Base-by-base conservation (phyloP, 2,329 filamentous ascomycete species). In the Fusarium algeriense region DNA sequence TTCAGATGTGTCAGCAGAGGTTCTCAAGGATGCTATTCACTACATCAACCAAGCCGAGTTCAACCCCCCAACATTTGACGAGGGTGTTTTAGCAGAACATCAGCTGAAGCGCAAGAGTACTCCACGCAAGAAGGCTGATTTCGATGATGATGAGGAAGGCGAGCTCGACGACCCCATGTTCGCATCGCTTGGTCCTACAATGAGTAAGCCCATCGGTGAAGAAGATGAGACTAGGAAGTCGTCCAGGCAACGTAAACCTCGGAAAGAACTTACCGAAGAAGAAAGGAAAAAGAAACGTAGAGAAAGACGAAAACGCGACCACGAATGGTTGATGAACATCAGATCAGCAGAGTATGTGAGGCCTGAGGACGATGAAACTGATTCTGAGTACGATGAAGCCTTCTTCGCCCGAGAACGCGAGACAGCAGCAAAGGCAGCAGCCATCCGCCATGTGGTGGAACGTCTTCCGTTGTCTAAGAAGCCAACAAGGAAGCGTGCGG, bases 351-450 rank as follows among this genome's bases (percentile, higher is more conserved):
- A 95, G 41, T 95, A 90, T 75, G 92, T 99, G 54, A 89, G 92
- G 63, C 90, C 91, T 40, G 94, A 92, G 73, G 96, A 98, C 78
- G 96, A 98, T 57, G 94, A 97, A 73, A 91, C 88, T n/a, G 94
- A 97, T 76, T 90, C 88, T 37, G 93, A 94, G 49, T 88, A 89
- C 61, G 85, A 86, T 53, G 80, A 84, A 26, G 89, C 88, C 23
- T 98, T 98, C 81, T 98, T 95, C 80, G 90, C 87, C 5, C 86
- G 88, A 19, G 95, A 98, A 81, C 78, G 78, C 5, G 81, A 80
- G 19, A 85, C 91, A 65, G 17, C 20, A 85, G 38, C 9, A 26
- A 45, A 26, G 15, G 30, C 41, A 35, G 11, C 14, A 17, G 28
- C 38, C 23, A 45, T 55, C 15, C 28, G 38, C 30, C 17, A 48